Evolutionary conservation across 192 early-diverging fungal species (phyloP), one percentile per base, ranked within the genome.

Genomic region (Backusella morwellensis): DNA sequence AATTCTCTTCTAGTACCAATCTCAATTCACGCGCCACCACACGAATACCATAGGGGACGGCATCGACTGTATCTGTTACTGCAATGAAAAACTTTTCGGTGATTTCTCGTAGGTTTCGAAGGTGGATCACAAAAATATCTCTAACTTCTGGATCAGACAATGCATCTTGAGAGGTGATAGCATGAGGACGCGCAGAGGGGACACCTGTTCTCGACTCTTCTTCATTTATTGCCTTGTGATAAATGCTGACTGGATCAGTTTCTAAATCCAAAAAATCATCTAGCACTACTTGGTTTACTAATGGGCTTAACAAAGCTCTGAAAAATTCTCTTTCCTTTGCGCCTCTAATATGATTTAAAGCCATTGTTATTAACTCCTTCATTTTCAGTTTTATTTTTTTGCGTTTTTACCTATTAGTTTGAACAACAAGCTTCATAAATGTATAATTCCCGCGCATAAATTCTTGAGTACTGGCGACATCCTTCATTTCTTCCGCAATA

Each of bases 41-140:
- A 47, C 98, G 93, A 79, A 99, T 95, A 66, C 97, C 97, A 72
- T 92, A 99, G 0, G 98, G 97, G 92, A 99, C 96, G 11, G 85
- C 85, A 35, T 92, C 89, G 9, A 95, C 78, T 36, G 96, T 96
- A 56, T 80, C 78, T 35, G 90, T 85, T 59, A 99, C 97, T 7
- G 93, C 91, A 4, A 83, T 86, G 69, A 99, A 87, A 83, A 98
- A 97, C 77, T 89, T 87, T 66, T 94, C 89, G 0, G 96, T 96
- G 23, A 95, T 87, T 72, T 91, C 86, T 34, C 91, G 89, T 23
- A 99, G 88, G 78, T 94, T 93, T 40, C 89, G 90, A 78, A 94
- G 76, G 74, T 96, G 90, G 32, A 89, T 84, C 50, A 91, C 89
- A 78, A 92, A 92, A 21, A 85, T 91, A 9, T 88, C 90, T 26